Percentiles rank a stretch among this genome's conserved stretches.
Conservation (phyloP, 2,329 filamentous ascomycete species). For the Diaporthe nobilis region DNA sequence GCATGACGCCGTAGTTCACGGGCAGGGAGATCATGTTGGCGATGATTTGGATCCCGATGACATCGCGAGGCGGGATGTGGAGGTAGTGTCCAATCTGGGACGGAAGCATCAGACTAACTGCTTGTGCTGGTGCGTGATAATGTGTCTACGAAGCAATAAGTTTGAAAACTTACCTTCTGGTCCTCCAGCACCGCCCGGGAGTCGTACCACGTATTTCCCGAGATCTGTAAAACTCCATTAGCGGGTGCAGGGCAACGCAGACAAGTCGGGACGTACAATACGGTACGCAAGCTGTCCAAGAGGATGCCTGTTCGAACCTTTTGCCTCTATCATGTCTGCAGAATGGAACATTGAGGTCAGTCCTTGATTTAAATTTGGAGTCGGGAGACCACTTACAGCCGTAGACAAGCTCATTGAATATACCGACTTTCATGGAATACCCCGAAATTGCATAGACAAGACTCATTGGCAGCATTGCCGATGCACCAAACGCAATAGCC, state of each 20-base stretch:
- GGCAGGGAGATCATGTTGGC: slow-evolving; percentile 43
- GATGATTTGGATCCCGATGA: slow-evolving; percentile 44
- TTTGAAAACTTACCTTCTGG: slow-evolving; percentile 38
- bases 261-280: not conserved
- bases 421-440: slow-evolving; percentile 43
- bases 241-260: not conserved
- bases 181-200: slow-evolving; percentile 41
- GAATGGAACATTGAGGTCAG: not conserved
- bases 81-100: slow-evolving; percentile 40
- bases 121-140: too few relatives aligned
- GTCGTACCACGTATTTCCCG: slow-evolving; percentile 44
- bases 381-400: slow-evolving; percentile 34
- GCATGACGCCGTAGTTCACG: slow-evolving; percentile 45
- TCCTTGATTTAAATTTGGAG: not conserved
- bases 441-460: slow-evolving; percentile 43
- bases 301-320: slow-evolving; percentile 37
- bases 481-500: slow-evolving; percentile 43
- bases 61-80: slow-evolving; percentile 43
- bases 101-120: not conserved
- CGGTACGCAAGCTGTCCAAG: slow-evolving; percentile 43
- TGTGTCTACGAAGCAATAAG: not conserved
- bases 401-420: slow-evolving; percentile 44
- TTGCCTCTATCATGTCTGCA: slow-evolving; percentile 43
- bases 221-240: slow-evolving; percentile 37
- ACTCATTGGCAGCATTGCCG: slow-evolving; percentile 44